A percentile compares a stretch with the other conserved stretches of the same genome.
phyloP scores from a whole-genome alignment of 2,329 filamentous ascomycete genomes.

The Calonectria hawksworthii region DNA sequence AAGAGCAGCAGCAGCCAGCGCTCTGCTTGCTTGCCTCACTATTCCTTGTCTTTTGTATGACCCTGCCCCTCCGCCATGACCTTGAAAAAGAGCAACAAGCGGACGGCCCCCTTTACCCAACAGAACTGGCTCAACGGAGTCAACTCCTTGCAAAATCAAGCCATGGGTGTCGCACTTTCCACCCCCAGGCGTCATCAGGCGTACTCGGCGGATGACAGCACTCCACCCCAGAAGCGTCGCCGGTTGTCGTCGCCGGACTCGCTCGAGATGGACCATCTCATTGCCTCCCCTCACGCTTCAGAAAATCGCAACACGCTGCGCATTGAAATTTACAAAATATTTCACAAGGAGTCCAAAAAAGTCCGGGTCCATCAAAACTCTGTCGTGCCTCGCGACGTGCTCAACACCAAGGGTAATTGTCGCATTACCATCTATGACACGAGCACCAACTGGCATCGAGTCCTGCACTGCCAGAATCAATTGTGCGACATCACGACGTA shows the following conservation, averaged over 20 bases:
- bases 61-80: slow-evolving; percentile 61
- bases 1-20: slow-evolving; percentile 22
- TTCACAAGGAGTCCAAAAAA: slow-evolving; percentile 62
- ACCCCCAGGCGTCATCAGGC: slow-evolving; percentile 51
- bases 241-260: slow-evolving; percentile 59
- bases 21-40: slow-evolving; percentile 29
- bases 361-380: slow-evolving; percentile 47
- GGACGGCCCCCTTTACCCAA: slow-evolving; percentile 67
- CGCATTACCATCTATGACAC: slow-evolving; percentile 55
- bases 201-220: slow-evolving; percentile 51
- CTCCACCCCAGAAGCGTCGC: slow-evolving; percentile 64
- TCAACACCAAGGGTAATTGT: slow-evolving; percentile 53
- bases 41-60: slow-evolving; percentile 47
- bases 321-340: slow-evolving; percentile 67
- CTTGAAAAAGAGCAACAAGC: slow-evolving; percentile 60
- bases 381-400: slow-evolving; percentile 47
- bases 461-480: slow-evolving; percentile 68
- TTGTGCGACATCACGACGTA: slow-evolving; percentile 66
- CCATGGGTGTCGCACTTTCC: slow-evolving; percentile 55
- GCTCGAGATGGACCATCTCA: slow-evolving; percentile 50
- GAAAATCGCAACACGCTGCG: slow-evolving; percentile 60
- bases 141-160: slow-evolving; percentile 57
- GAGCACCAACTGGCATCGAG: slow-evolving; percentile 53
- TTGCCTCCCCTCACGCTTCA: slow-evolving; percentile 47
- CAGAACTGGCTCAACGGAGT: slow-evolving; percentile 66